Percentiles rank a stretch among this genome's conserved stretches.
phyloP scores from a whole-genome alignment of 257 asterid genomes.

The Forsythia suspensa region DNA sequence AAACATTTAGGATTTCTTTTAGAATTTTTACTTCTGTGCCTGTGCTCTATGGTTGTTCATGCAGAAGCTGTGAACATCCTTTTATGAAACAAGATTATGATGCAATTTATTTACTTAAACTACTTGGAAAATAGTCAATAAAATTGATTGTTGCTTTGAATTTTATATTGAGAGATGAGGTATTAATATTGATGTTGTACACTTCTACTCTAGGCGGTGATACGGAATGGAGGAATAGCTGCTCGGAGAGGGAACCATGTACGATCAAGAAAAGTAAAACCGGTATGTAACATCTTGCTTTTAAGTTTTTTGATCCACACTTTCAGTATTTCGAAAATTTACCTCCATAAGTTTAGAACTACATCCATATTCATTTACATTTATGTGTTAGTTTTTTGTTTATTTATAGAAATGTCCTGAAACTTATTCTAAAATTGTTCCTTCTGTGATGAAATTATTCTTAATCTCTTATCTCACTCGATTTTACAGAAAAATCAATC shows the following conservation, averaged over 20 bases:
- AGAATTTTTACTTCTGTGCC: neutral
- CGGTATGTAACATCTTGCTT: conserved; percentile 26
- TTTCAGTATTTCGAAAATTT: neutral
- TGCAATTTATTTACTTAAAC: neutral
- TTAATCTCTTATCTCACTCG: neutral
- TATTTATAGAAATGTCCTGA: neutral
- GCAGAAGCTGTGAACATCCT: neutral
- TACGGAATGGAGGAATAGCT: conserved; percentile 46
- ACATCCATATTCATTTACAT: neutral
- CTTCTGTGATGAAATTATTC: neutral
- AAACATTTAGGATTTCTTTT: neutral
- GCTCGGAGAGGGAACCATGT: conserved; percentile 49
- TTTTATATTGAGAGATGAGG: conserved; percentile 11
- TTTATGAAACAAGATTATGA: neutral
- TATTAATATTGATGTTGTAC: conserved; percentile 4
- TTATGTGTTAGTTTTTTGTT: neutral
- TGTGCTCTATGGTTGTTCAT: too few relatives aligned
- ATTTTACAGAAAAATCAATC: conserved; percentile 39
- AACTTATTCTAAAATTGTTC: neutral
- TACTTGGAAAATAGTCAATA: neutral
- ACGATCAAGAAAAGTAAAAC: conserved; percentile 50
- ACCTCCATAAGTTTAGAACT: neutral
- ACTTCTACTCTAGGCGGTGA: conserved; percentile 34
- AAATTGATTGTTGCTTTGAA: neutral
- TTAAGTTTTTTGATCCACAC: neutral